Conservation (phyloP, 108 stramenopile species). For the Phaeodactylum tricornutum region DNA sequence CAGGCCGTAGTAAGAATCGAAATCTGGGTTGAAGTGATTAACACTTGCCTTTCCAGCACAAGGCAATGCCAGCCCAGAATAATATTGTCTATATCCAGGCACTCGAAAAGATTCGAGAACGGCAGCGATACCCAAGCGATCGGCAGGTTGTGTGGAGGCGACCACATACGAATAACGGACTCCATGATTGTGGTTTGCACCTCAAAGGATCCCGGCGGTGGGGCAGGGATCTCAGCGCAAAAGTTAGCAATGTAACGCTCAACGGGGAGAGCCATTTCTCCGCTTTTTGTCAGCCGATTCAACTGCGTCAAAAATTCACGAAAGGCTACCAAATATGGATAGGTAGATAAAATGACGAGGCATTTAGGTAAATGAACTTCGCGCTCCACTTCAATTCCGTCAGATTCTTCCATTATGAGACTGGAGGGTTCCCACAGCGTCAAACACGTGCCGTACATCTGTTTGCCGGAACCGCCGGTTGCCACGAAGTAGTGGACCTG, state of each 20-base stretch:
- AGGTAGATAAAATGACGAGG: slow-evolving; percentile 80
- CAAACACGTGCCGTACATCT: slow-evolving; percentile 74
- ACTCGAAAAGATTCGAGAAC: slow-evolving; percentile 75
- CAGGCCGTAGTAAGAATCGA: slow-evolving; percentile 69
- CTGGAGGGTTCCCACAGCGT: slow-evolving; percentile 58
- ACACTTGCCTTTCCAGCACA: slow-evolving; percentile 77
- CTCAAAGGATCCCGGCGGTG: slow-evolving; percentile 85
- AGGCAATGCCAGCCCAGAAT: slow-evolving; percentile 66
- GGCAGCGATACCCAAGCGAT: slow-evolving; percentile 84
- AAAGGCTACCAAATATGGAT: slow-evolving; percentile 85
- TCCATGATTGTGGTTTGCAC: slow-evolving; percentile 73
- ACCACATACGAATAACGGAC: slow-evolving; percentile 71
- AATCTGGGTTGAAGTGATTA: slow-evolving; percentile 78
- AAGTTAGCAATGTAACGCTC: slow-evolving; percentile 93
- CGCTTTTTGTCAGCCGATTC: slow-evolving; percentile 71
- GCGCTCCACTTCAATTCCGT: slow-evolving; percentile 8
- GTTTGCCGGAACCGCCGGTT: slow-evolving; percentile 57
- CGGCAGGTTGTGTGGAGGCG: slow-evolving; percentile 84
- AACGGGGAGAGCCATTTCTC: slow-evolving; percentile 77
- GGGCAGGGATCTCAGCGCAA: slow-evolving; percentile 87
- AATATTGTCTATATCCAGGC: slow-evolving; percentile 76
- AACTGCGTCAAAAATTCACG: slow-evolving; percentile 81
- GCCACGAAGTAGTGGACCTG: slow-evolving; percentile 72
- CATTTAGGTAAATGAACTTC: slow-evolving; percentile 80
- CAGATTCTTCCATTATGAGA: slow-evolving; percentile 17